phyloP scores from a whole-genome alignment of 169 alveolate species.

The Eimeria necatrix region DNA sequence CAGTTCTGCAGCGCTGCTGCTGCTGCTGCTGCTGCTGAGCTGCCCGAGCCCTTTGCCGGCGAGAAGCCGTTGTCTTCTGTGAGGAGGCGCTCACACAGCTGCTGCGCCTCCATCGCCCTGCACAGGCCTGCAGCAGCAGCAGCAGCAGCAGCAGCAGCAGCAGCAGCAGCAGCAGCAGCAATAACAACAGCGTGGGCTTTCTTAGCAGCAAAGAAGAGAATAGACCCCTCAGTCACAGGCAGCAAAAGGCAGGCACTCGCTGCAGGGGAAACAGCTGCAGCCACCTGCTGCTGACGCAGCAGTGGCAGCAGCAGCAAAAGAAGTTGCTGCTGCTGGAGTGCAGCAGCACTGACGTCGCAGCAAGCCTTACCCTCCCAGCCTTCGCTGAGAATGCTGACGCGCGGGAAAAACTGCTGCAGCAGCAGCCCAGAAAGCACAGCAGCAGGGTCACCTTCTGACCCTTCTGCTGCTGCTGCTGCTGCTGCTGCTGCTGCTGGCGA shows the following conservation, averaged over 20 bases:
- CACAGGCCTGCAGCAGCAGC: not conserved
- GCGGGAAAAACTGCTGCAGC: conserved; percentile 13
- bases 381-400: not conserved
- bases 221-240: not conserved
- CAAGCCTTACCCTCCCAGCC: not conserved
- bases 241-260: not conserved
- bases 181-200: too few species aligned
- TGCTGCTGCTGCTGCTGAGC: too few species aligned
- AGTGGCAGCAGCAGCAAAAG: not conserved
- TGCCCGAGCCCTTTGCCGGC: not conserved
- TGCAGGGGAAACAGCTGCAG: not conserved
- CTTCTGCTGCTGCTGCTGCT: conserved; percentile 58
- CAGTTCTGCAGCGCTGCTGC: not conserved
- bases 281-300: not conserved
- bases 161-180: too few species aligned
- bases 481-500: conserved; percentile 31
- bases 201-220: too few species aligned
- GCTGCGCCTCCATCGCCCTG: not conserved
- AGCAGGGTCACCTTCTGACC: not conserved
- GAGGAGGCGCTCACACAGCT: not conserved
- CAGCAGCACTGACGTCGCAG: not conserved
- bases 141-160: not conserved
- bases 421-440: not conserved
- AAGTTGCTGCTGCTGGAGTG: not conserved
- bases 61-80: not conserved